Base-by-base conservation (phyloP, 306 rosid species). In the Astragalus glycyphyllos region DNA sequence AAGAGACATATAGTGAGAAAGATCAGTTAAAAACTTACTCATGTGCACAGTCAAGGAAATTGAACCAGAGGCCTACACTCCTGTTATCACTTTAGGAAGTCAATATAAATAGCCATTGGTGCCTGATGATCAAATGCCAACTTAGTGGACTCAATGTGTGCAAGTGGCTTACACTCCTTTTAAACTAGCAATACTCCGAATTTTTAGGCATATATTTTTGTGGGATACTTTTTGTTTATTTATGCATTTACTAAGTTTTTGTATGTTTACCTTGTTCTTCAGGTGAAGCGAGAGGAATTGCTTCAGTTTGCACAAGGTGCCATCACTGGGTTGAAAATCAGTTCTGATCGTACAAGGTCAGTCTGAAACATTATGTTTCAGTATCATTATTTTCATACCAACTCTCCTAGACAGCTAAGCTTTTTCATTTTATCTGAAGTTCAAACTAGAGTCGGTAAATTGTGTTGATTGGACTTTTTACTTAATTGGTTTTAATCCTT, bases 301-400 rank as follows among this genome's bases (percentile, higher is more conserved):
- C 96, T 95, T 81, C 99, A 95, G 84, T 95, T 95, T 87, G 97
- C 97, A 8, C 96, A 95, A 84, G 86, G 90, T 57, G 99, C 99
- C 66, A 88, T 95, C 65, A 71, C 96, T 16, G 99, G 99, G 71
- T 83, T 95, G 84, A 95, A 95, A 83, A 81, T 95, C 16, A 87
- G 75, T 81, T 91, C 84, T 79, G 92, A 89, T 81, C 57, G 79
- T 38, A 77, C 80, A 64, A 95, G 97, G 99, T 95, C 73, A 44
- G 95, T 60, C 59, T 34, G 77, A 50, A 75, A 68, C 69, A 56
- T 55, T 46, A 61, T 60, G 59, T 74, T 81, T 29, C 17, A 5
- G 42, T 61, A 55, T 49, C 32, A 64, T 38, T 74, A 58, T 63
- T 62, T 62, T 59, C 34, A 14, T 62, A 47, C 42, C 38, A 44